phyloP scores from a whole-genome alignment of 306 rosid species.

The Castanospermum australe region DNA sequence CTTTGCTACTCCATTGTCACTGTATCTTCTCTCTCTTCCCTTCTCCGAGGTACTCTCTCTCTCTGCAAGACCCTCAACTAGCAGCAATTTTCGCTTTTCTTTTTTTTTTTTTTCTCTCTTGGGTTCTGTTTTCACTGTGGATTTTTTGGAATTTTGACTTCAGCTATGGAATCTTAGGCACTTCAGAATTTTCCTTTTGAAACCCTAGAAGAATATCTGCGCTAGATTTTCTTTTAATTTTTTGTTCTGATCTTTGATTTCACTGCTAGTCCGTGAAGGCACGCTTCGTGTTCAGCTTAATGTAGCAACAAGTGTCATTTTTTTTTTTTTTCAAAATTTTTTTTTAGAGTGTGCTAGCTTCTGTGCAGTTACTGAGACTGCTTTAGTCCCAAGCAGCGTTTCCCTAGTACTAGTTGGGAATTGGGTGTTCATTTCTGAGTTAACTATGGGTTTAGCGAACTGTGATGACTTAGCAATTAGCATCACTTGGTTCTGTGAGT shows the following conservation, averaged over 20 bases:
- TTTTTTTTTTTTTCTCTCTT: too few species aligned
- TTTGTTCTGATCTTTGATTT: not conserved
- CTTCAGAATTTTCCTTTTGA: not conserved
- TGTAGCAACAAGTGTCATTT: too few species aligned
- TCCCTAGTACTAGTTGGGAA: not conserved
- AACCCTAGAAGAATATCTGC: conserved; percentile 31
- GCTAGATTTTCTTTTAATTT: not conserved
- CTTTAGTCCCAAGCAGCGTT: not conserved
- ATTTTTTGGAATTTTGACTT: not conserved
- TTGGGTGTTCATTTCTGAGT: not conserved
- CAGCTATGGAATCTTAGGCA: not conserved
- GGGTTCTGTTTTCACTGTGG: too few species aligned
- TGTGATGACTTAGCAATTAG: not conserved
- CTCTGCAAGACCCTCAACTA: not conserved
- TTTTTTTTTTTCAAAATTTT: too few species aligned
- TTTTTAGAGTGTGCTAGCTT: not conserved
- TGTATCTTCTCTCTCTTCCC: not conserved
- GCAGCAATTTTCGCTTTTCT: too few species aligned
- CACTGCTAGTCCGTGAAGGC: not conserved
- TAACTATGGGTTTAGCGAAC: not conserved
- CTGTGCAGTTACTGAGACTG: not conserved
- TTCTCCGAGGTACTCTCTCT: conserved; percentile 20
- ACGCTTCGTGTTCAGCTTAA: not conserved
- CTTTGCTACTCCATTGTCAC: too few species aligned
- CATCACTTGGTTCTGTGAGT: not conserved